Conservation (phyloP, 176 grass and related monocot species). For the Eleusine indica region DNA sequence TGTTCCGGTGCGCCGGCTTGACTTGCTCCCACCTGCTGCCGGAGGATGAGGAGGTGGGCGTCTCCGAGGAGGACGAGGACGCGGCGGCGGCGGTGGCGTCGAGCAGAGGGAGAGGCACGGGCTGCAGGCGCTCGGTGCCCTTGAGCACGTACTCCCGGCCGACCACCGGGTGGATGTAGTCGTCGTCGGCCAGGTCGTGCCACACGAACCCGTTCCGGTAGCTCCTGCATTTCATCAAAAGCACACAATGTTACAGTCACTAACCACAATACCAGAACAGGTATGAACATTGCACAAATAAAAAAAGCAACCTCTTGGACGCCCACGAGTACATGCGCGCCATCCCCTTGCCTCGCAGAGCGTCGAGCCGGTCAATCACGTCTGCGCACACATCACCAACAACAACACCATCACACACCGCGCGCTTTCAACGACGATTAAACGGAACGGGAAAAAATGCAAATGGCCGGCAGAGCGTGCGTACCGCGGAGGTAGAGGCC, state of each 20-base stretch:
- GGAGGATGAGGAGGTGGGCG: constrained; percentile 45
- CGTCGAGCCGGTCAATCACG: constrained; percentile 74
- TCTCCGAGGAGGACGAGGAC: constrained; percentile 48
- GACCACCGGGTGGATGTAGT: constrained; percentile 80
- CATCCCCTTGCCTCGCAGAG: constrained; percentile 80
- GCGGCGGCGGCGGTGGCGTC: constrained; percentile 25
- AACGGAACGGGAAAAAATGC: background rate
- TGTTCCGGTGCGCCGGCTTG: constrained; percentile 29
- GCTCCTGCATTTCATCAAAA: constrained; percentile 51
- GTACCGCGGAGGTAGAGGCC: constrained; percentile 91
- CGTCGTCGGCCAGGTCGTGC: constrained; percentile 84
- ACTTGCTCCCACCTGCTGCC: constrained; percentile 35
- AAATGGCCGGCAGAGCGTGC: background rate
- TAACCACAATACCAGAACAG: background rate
- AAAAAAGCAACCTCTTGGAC: constrained; percentile 66
- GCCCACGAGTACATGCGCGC: constrained; percentile 81
- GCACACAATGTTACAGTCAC: background rate
- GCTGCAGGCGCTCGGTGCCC: constrained; percentile 73
- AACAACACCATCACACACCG: background rate
- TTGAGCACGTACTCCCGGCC: constrained; percentile 92
- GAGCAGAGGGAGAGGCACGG: constrained; percentile 29
- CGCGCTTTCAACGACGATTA: background rate
- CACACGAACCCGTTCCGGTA: constrained; percentile 96
- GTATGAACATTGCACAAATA: background rate
- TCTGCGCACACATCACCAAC: constrained; percentile 33